phyloP scores from a whole-genome alignment of 169 alveolate genomes.

The Neospora caninum region DNA sequence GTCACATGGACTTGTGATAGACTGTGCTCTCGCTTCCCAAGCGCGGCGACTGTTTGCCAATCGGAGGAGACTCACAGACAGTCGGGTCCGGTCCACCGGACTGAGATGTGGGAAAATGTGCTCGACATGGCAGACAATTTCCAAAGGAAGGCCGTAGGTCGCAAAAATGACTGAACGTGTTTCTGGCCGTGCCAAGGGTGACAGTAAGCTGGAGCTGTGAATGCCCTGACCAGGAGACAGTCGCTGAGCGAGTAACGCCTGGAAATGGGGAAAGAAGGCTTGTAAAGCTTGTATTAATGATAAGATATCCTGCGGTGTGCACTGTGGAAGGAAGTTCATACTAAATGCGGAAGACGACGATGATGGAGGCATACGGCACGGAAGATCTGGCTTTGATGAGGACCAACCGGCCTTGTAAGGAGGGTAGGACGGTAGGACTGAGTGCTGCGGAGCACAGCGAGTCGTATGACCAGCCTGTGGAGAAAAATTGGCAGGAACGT shows the following conservation, averaged over 20 bases:
- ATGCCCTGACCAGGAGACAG: neutral
- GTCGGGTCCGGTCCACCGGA: neutral
- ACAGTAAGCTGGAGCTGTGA: neutral
- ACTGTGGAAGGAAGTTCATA: neutral
- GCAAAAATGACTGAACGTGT: neutral
- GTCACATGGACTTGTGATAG: no score
- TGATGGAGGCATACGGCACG: neutral
- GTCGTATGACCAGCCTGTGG: no score
- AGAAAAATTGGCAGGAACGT: no score
- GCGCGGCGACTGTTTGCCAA: neutral
- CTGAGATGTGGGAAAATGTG: neutral
- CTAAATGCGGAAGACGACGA: neutral
- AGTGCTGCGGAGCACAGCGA: no score
- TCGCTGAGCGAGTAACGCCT: neutral
- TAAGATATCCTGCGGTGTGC: neutral
- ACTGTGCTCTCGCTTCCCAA: no score
- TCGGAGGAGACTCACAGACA: neutral
- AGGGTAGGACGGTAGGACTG: neutral
- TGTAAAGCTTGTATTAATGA: neutral
- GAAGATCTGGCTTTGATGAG: neutral
- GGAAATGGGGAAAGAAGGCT: neutral
- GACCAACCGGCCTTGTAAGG: neutral
- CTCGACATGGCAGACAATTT: neutral
- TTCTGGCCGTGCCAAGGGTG: neutral
- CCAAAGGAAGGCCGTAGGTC: neutral